phyloP scores from a whole-genome alignment of 106 monocot species.

The Chionographis japonica region DNA sequence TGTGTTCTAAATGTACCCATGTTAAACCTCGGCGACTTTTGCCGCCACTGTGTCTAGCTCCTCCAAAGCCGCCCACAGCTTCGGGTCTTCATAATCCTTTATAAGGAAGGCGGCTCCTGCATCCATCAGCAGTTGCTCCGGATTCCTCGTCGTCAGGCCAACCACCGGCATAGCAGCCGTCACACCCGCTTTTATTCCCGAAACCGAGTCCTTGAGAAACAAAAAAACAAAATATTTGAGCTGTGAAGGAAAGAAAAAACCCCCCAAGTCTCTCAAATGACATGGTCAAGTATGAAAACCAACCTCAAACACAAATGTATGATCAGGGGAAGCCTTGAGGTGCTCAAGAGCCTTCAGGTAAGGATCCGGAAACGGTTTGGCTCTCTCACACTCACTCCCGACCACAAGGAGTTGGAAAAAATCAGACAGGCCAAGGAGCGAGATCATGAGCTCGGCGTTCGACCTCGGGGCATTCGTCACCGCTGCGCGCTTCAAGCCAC shows the following conservation, averaged over 20 bases:
- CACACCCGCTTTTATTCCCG: constrained; percentile 86
- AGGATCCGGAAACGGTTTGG: constrained; percentile 84
- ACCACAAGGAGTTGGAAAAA: constrained; percentile 73
- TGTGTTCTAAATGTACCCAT: too few relatives aligned
- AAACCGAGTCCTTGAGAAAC: constrained; percentile 57
- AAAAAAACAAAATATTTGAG: neutral
- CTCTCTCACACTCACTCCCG: constrained; percentile 64
- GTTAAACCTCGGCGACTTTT: too few relatives aligned
- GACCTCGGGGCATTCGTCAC: constrained; percentile 80
- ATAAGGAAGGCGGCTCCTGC: constrained; percentile 67
- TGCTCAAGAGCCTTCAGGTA: constrained; percentile 62
- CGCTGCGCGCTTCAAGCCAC: constrained; percentile 67
- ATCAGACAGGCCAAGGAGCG: constrained; percentile 61
- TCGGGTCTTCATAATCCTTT: constrained; percentile 66
- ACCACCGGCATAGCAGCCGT: constrained; percentile 78
- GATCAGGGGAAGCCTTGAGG: constrained; percentile 53
- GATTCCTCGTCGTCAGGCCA: constrained; percentile 61
- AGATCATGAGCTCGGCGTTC: constrained; percentile 88
- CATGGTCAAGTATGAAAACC: neutral
- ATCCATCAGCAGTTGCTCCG: constrained; percentile 43
- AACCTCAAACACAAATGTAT: constrained; percentile 84
- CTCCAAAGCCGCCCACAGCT: constrained; percentile 64
- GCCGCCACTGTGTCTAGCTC: constrained; percentile 20
- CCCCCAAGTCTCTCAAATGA: too few relatives aligned
- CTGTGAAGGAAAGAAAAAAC: neutral